Base-by-base conservation (phyloP, 2,329 filamentous ascomycete species). In the Colletotrichum sp. region DNA sequence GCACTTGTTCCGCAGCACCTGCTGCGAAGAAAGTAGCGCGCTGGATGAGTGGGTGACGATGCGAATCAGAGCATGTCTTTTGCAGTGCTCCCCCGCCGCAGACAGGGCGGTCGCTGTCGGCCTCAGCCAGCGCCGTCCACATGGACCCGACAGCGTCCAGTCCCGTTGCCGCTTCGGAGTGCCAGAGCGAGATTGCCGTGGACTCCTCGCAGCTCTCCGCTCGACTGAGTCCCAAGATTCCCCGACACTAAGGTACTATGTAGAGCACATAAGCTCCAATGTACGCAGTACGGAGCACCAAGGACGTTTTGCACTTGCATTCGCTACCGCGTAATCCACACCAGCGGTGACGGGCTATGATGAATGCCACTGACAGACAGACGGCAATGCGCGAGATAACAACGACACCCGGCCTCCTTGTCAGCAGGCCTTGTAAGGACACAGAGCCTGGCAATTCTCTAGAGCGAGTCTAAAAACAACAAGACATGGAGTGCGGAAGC, bases 101-200 rank as follows among this genome's bases (percentile, higher is more conserved):
- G 66, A 28, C 71, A 71, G 71, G 71, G 67, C 66, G 66, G 71
- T 52, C 60, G 71, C 60, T 61, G 71, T 62, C 43, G 56, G 64
- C 64, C 43, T 52, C 43, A 52, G 12, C 43, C 43, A 52, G 43
- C 43, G 43, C 43, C 43, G 10, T 52, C 43, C 43, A 52, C 43
- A 3, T 52, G 43, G 43, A 21, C 43, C 43, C 43, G n/a, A 21
- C 43, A 52, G 43, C 43, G 43, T 52, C 43, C 43, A 52, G 43
- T 72, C 48, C 66, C 62, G n/a, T 38, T 64, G 34, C 36, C 34
- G n/a, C 70, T 55, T 67, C 38, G 70, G 71, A 69, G 55, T 70
- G 71, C 60, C 67, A 71, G 68, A 74, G 67, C 48, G 68, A 74
- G 68, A 74, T 74, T 71, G 61, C 24, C 68, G 72, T 74, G 67